Conservation (phyloP, 2,329 filamentous ascomycete genomes). For the Nannizziopsis barbatae region DNA sequence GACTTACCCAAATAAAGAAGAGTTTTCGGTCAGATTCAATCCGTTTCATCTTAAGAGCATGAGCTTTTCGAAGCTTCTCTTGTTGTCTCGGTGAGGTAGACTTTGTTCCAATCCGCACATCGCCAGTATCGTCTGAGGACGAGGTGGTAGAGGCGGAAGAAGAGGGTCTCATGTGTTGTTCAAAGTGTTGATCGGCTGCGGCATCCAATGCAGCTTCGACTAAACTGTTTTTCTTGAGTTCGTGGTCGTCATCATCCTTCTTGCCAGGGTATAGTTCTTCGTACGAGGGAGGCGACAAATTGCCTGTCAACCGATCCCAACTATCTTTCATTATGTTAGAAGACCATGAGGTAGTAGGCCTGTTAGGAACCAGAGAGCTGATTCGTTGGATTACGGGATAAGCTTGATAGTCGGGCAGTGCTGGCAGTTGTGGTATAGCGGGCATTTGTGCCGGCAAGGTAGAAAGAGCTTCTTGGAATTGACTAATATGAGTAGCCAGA, state of each 20-base stretch:
- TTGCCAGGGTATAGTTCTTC: constrained; percentile 60
- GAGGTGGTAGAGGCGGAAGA: constrained; percentile 19
- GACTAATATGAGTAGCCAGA: constrained; percentile 60
- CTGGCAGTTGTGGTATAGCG: constrained; percentile 49
- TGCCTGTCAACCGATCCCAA: constrained; percentile 54
- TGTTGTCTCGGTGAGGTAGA: constrained; percentile 37
- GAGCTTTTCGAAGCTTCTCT: constrained; percentile 37
- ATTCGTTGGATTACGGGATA: constrained; percentile 62
- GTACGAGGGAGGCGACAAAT: constrained; percentile 57
- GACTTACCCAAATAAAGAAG: constrained; percentile 45
- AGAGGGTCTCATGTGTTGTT: constrained; percentile 16
- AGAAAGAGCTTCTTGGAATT: constrained; percentile 62
- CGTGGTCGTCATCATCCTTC: constrained; percentile 27
- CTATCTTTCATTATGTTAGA: constrained; percentile 30
- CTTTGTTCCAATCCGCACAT: constrained; percentile 35
- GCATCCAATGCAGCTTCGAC: constrained; percentile 36
- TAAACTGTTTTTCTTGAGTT: constrained; percentile 35
- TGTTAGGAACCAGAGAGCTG: constrained; percentile 60
- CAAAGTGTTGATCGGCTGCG: constrained; percentile 37
- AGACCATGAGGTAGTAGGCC: constrained; percentile 40
- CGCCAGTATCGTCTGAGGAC: constrained; percentile 25
- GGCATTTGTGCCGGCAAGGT: constrained; percentile 37
- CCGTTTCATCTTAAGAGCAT: constrained; percentile 39
- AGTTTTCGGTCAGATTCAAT: constrained; percentile 41
- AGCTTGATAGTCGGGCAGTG: constrained; percentile 61